A percentile compares a stretch with the other conserved stretches of the same genome.
Evolutionary conservation across 169 alveolate species (phyloP).

Genomic region (Cystoisospora suis): DNA sequence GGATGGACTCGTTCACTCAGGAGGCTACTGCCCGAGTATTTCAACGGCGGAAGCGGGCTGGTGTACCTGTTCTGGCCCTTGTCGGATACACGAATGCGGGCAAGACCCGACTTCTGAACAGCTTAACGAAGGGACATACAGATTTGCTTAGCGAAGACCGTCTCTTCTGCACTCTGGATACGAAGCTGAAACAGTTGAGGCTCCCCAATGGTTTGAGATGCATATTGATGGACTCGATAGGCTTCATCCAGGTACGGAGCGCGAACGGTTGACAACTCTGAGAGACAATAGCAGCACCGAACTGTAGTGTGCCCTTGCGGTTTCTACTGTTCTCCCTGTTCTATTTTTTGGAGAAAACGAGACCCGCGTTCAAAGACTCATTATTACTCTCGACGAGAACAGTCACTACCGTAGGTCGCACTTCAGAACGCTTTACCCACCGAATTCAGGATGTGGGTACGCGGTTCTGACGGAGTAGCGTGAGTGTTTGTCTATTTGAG

Average conservation of each 20-base stretch:
- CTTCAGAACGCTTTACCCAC: too few relatives aligned
- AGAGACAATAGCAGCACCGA: too few relatives aligned
- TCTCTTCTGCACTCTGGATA: slow-evolving; percentile 20
- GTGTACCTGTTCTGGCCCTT: slow-evolving; percentile 1
- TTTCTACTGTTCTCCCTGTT: too few relatives aligned
- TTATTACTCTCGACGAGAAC: too few relatives aligned
- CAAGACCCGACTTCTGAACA: slow-evolving; percentile 3
- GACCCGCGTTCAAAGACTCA: too few relatives aligned
- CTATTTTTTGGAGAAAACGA: too few relatives aligned
- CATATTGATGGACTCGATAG: slow-evolving; percentile 18
- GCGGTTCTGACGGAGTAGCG: too few relatives aligned
- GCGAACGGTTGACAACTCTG: too few relatives aligned
- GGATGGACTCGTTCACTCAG: not conserved
- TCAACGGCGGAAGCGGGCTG: not conserved
- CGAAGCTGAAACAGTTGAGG: not conserved
- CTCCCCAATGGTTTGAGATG: slow-evolving; percentile 3
- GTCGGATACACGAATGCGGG: slow-evolving; percentile 41
- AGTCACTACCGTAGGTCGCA: too few relatives aligned
- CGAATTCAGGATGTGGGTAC: too few relatives aligned
- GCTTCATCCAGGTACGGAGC: slow-evolving; percentile 19
- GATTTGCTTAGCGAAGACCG: not conserved
- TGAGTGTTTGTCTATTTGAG: too few relatives aligned
- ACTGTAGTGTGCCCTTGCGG: too few relatives aligned
- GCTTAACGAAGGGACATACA: not conserved
- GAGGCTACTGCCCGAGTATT: not conserved